Evolutionary conservation across 2,329 filamentous ascomycete species (phyloP).

Genomic region (Microdochium nivale): DNA sequence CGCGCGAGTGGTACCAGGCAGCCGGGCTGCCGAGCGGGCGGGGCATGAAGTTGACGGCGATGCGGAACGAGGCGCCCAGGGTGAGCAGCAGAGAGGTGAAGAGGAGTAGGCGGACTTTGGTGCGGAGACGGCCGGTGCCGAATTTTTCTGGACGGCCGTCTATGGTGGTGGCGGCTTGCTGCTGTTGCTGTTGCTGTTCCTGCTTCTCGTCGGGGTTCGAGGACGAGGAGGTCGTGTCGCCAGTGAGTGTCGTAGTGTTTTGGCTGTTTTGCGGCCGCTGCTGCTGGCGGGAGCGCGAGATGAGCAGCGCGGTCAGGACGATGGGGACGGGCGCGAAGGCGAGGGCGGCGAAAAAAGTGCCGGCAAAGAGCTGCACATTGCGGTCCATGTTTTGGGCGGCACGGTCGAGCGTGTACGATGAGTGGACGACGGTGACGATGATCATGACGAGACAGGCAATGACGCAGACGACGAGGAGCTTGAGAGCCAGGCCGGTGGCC

Average conservation of each 20-base stretch:
- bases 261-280: neutral
- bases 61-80: slow-evolving; percentile 48
- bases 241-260: neutral
- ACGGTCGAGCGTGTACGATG: slow-evolving; percentile 16
- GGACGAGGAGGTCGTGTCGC: neutral
- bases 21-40: slow-evolving; percentile 32
- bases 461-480: slow-evolving; percentile 17
- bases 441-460: slow-evolving; percentile 20
- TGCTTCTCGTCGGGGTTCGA: neutral
- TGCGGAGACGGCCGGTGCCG: slow-evolving; percentile 42
- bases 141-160: slow-evolving; percentile 33
- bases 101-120: slow-evolving; percentile 47
- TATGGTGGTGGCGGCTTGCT: neutral
- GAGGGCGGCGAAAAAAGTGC: slow-evolving; percentile 18
- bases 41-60: slow-evolving; percentile 37
- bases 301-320: neutral
- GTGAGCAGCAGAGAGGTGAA: slow-evolving; percentile 38
- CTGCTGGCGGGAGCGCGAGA: neutral
- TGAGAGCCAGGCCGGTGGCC: slow-evolving; percentile 14
- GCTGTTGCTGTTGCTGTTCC: neutral
- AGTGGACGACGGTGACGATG: slow-evolving; percentile 18
- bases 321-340: slow-evolving; percentile 12
- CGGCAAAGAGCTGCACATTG: slow-evolving; percentile 17
- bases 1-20: slow-evolving; percentile 50
- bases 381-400: slow-evolving; percentile 10